Conservation (phyloP, 2,329 filamentous ascomycete genomes). For the Chrysoporthe deuterocubensis region DNA sequence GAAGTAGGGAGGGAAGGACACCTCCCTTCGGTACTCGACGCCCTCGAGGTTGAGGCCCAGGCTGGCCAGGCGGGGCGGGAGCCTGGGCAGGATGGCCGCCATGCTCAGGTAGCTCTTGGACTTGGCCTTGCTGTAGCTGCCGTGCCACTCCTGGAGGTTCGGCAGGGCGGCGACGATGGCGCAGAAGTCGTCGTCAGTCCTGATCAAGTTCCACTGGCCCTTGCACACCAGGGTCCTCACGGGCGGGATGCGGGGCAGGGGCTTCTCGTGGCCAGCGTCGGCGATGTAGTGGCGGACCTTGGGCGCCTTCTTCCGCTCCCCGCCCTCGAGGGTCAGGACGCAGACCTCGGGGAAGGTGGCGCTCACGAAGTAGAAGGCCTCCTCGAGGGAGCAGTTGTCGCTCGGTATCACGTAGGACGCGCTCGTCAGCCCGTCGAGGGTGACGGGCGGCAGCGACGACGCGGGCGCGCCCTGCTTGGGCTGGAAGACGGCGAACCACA, state of each 20-base stretch:
- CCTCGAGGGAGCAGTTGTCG: constrained; percentile 71
- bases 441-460: constrained; percentile 55
- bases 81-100: constrained; percentile 61
- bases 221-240: constrained; percentile 72
- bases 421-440: constrained; percentile 58
- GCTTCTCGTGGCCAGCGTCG: constrained; percentile 19
- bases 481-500: constrained; percentile 78
- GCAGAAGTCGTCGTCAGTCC: constrained; percentile 65
- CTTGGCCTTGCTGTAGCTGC: constrained; percentile 72
- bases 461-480: constrained; percentile 53
- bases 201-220: constrained; percentile 78
- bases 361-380: constrained; percentile 68
- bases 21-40: constrained; percentile 67
- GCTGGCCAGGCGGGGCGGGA: constrained; percentile 63
- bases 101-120: constrained; percentile 74
- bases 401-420: constrained; percentile 62
- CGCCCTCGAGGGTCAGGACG: constrained; percentile 75
- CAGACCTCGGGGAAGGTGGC: constrained; percentile 62
- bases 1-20: constrained; percentile 63
- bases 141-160: constrained; percentile 65
- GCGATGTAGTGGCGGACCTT: constrained; percentile 62
- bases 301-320: constrained; percentile 75
- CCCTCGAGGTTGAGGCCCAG: constrained; percentile 73
- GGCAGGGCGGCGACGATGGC: constrained; percentile 66
- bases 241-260: constrained; percentile 48